Conservation (phyloP, 345 rosid genomes). For the Salix udensis region DNA sequence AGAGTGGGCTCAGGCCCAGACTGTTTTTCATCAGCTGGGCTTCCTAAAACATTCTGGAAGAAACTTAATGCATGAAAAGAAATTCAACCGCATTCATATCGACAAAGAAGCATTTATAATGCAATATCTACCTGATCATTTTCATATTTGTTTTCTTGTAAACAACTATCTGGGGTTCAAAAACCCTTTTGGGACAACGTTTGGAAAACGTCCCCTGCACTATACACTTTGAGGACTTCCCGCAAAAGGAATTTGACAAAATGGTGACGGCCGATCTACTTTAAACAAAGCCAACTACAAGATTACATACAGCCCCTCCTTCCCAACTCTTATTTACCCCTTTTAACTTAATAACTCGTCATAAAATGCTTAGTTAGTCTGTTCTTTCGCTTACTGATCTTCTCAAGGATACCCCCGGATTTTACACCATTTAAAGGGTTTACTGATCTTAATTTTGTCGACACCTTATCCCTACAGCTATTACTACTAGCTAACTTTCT, state of each 20-base stretch:
- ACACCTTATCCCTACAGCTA: constrained; percentile 40
- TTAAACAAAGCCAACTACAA: constrained; percentile 24
- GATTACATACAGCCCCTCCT: constrained; percentile 23
- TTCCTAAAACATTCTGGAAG: too few relatives aligned
- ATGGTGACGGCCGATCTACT: constrained; percentile 27
- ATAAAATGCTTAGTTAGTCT: constrained; percentile 22
- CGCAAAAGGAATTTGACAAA: constrained; percentile 14
- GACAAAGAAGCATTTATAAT: not conserved
- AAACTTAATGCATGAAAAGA: too few relatives aligned
- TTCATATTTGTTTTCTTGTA: not conserved
- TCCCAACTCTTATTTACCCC: constrained; percentile 31
- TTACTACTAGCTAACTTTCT: constrained; percentile 31
- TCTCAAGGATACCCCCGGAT: constrained; percentile 37
- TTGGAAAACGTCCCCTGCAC: not conserved
- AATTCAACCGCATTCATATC: too few relatives aligned
- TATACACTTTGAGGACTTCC: constrained; percentile 3
- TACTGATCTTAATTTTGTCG: constrained; percentile 33
- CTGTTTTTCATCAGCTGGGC: not conserved
- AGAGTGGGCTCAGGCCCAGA: not conserved
- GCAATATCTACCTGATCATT: not conserved
- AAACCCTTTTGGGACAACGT: not conserved
- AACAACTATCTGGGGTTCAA: not conserved
- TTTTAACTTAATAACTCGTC: constrained; percentile 12
- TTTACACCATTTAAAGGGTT: constrained; percentile 36
- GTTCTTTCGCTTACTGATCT: constrained; percentile 29